These are phyloP conservation scores for Penicillium herquei DNA, from an alignment of 495 filamentous ascomycete genomes.

Conservation along the genomic window DNA sequence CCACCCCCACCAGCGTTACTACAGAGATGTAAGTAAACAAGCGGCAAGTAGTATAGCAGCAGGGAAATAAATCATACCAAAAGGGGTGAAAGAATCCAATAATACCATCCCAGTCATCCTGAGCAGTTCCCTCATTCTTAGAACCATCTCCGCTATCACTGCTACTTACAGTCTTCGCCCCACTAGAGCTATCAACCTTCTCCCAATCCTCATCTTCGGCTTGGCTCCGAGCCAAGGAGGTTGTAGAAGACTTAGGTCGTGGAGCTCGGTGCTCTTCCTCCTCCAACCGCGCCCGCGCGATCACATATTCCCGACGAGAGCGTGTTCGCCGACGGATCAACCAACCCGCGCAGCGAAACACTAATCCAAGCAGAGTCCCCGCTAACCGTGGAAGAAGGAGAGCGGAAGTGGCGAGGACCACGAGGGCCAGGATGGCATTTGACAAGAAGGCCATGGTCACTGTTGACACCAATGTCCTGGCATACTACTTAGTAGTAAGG, in stretches of 20 bases:
- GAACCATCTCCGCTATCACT: slow-evolving; percentile 30
- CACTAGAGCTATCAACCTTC: slow-evolving; percentile 61
- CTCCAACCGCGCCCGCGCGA: slow-evolving; percentile 57
- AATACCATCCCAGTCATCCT: slow-evolving; percentile 70
- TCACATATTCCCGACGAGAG: slow-evolving; percentile 60
- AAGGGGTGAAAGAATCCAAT: slow-evolving; percentile 98
- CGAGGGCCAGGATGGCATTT: slow-evolving; percentile 31
- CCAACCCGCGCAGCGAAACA: slow-evolving; percentile 57
- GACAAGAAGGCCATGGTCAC: slow-evolving; percentile 38
- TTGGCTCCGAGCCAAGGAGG: slow-evolving; percentile 17
- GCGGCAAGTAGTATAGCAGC: background rate
- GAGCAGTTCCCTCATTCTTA: slow-evolving; percentile 1
- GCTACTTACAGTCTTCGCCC: slow-evolving; percentile 49
- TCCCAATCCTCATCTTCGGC: slow-evolving; percentile 72
- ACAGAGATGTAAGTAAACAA: slow-evolving; percentile 3
- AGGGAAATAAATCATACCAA: slow-evolving; percentile 51
- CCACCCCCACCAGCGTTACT: slow-evolving; percentile 96
- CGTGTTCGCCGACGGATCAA: slow-evolving; percentile 65
- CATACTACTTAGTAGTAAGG: slow-evolving; percentile 19
- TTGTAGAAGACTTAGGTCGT: slow-evolving; percentile 28
- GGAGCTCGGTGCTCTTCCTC: slow-evolving; percentile 51
- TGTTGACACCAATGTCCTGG: slow-evolving; percentile 15
- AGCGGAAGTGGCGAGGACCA: slow-evolving; percentile 35
- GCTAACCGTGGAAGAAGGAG: slow-evolving; percentile 39
- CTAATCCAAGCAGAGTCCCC: slow-evolving; percentile 32